Base-by-base conservation (phyloP, 768 basidiomycete species). In the Mycena capillaripes region DNA sequence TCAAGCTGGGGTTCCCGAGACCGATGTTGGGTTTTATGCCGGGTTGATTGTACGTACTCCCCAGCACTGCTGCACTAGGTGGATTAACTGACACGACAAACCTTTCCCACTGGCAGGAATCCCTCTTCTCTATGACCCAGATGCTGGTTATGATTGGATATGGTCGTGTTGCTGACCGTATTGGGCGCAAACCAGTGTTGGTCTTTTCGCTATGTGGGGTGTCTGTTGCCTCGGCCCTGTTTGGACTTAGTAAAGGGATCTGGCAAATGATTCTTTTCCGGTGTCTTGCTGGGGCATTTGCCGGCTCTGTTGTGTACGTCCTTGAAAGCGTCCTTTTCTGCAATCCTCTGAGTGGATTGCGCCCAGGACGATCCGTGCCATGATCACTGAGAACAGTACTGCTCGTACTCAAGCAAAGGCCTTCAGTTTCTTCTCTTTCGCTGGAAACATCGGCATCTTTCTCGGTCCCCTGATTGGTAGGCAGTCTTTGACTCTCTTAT, bases 221-320 rank as follows among this genome's bases (percentile, higher is more conserved):
- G 36, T 64, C 70, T 25, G 40, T 71, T 21, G 64, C 50, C n/a
- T 58, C 64, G 34, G 62, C 70, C 48, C 19, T 71, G 44, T 71
- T 71, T 53, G 70, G 70, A 27, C 64, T 71, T 10, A 50, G 55
- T 25, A 66, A 44, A 42, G 42, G 58, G 14, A n/a, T 65, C 70
- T 71, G 70, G 70, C 55, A 64, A 50, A 65, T 71, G 64, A 71
- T 71, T 60, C 30, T 71, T 32, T 66, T 71, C 50, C 63, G 70
- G 27, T 65, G 70, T 53, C 63, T 71, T 53, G 62, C 62, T 42
- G 70, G 70, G 19, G 42, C 60, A 30, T 65, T 66, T 66, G 63
- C 66, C 56, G 71, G 59, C n/a, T 70, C 60, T 42, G 56, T 71
- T 46, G 57, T 71, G 50, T 52, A 52, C 14, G 50, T 52, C 27